Evolutionary conservation across 192 early-diverging fungal genomes (phyloP), one percentile per base, ranked within the genome.

Genomic region (Rhizophlyctis rosea): DNA sequence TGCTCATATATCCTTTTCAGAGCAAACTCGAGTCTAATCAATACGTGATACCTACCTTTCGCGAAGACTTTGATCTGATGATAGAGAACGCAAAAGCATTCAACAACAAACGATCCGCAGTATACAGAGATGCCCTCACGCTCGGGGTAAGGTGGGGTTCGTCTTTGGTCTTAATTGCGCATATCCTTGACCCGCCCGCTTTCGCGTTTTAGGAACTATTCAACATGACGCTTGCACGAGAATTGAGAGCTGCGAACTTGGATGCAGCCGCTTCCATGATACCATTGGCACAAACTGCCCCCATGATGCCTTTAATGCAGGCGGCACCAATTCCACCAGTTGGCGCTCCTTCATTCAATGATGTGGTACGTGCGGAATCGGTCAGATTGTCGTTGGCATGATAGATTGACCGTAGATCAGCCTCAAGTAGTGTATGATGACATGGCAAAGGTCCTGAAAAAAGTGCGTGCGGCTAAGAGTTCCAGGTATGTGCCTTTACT

Each of bases 21-120:
- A 24, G 53, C 4, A 67, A 67, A 21, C 30, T 59, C 24, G 65
- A 73, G 2, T 58, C 52, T 4, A 58, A 69, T 21, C 75, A 69
- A 28, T 93, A 94, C 61, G 64, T 65, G 34, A 83, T 92, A 32
- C 75, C 79, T 14, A 78, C 79, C 27, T 93, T 94, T 64, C 77
- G 82, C 63, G 72, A 71, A n/a, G 94, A 97, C 67, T 79, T 94
- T 62, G 71, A 78, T 31, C 67, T 82, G 49, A 86, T 97, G 74
- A 89, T 92, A 68, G 84, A 89, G 61, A 97, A 97, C 61, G 94
- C 94, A 14, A 90, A 85, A 62, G 81, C 81, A 28, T 96, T 88
- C 73, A 95, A 95, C 69, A 85, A 85, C 57, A 79, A 88, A 55
- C 87, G 88, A 4, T 93, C 89, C 11, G 81, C 81, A 3, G 54